These are phyloP conservation scores for Pyrenophora tritici-repentis DNA, from an alignment of 2,329 filamentous ascomycete genomes.

Conservation along the genomic window DNA sequence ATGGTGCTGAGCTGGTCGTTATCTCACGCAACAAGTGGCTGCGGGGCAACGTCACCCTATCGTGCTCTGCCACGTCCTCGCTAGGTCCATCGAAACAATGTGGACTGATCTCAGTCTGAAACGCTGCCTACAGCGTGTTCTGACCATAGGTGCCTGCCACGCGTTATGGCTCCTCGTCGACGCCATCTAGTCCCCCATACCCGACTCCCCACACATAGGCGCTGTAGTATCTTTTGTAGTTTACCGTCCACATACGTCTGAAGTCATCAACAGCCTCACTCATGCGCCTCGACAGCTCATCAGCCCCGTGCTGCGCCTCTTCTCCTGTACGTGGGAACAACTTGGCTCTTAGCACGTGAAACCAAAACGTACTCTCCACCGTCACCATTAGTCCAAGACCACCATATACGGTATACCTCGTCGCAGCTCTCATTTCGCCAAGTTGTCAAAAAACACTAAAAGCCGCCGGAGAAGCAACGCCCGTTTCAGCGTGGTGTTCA, in stretches of 20 bases:
- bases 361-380: constrained; percentile 38
- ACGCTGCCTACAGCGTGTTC: no score
- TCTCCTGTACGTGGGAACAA: constrained; percentile 27
- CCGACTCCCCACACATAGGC: constrained; percentile 28
- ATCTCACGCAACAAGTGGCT: background rate
- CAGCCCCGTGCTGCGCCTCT: constrained; percentile 21
- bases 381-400: constrained; percentile 28
- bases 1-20: no score
- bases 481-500: background rate
- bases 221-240: constrained; percentile 27
- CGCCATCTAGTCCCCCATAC: constrained; percentile 18
- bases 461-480: constrained; percentile 5
- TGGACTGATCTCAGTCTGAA: background rate
- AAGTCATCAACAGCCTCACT: constrained; percentile 15
- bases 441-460: constrained; percentile 28
- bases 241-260: constrained; percentile 22
- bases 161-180: background rate
- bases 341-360: constrained; percentile 30
- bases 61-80: background rate
- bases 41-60: constrained; percentile 2
- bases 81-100: background rate
- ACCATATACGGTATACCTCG: constrained; percentile 34
- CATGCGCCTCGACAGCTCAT: constrained; percentile 17
- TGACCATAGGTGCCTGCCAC: no score
- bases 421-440: constrained; percentile 12